Evolutionary conservation across 2,329 filamentous ascomycete genomes (phyloP).

Genomic region (Pestalotiopsis fici): DNA sequence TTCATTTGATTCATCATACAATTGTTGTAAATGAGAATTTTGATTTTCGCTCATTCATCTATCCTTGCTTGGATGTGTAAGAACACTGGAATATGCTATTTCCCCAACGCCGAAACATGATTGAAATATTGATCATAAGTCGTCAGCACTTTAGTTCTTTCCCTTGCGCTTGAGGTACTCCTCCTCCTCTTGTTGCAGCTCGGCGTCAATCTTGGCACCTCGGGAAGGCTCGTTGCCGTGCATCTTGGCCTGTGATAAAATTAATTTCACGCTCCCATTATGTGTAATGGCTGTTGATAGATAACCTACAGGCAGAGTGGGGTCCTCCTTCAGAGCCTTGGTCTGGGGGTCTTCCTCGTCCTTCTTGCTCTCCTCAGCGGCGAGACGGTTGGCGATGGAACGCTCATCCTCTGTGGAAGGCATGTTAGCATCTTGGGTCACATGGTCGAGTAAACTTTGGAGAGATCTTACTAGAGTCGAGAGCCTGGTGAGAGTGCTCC

Average conservation of each 20-base stretch:
- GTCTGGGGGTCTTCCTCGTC: slow-evolving; percentile 46
- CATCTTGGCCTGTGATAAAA: slow-evolving; percentile 49
- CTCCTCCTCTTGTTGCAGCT: slow-evolving; percentile 69
- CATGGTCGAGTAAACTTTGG: not conserved
- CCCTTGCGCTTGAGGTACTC: slow-evolving; percentile 64
- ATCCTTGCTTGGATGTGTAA: not conserved
- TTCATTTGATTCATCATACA: too few species aligned
- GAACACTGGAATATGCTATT: not conserved
- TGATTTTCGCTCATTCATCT: slow-evolving; percentile 1
- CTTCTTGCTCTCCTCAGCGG: slow-evolving; percentile 50
- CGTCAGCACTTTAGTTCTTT: slow-evolving; percentile 31
- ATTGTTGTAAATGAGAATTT: not conserved
- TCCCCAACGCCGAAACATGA: slow-evolving; percentile 1
- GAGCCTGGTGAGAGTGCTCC: slow-evolving; percentile 65
- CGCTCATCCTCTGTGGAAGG: slow-evolving; percentile 63
- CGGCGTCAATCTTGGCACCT: slow-evolving; percentile 71
- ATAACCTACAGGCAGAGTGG: slow-evolving; percentile 55
- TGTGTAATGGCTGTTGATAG: not conserved
- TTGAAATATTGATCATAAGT: not conserved
- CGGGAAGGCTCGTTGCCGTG: slow-evolving; percentile 75
- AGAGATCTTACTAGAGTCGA: slow-evolving; percentile 67
- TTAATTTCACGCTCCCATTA: slow-evolving; percentile 14
- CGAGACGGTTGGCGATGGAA: slow-evolving; percentile 71
- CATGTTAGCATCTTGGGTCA: slow-evolving; percentile 17
- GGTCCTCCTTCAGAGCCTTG: slow-evolving; percentile 54